Base-by-base conservation (phyloP, 306 rosid genomes). In the Prunus padus region DNA sequence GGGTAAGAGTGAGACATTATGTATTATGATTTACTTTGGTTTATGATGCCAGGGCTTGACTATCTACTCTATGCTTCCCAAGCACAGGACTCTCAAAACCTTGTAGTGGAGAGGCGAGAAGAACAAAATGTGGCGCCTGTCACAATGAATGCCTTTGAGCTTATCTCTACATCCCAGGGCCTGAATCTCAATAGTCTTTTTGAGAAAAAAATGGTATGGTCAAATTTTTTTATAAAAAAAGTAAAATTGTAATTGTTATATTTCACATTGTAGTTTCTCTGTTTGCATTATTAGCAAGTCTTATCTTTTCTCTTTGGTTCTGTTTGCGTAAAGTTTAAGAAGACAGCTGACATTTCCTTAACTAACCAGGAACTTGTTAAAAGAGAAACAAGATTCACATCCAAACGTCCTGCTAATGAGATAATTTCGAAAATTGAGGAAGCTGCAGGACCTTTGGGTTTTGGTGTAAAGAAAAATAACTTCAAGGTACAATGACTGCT, bases 81-180 rank as follows among this genome's bases (percentile, higher is more conserved):
- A 51, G 64, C 68, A 50, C 79, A 95, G 98, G 92, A 89, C 30
- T 77, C 88, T 18, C 55, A 79, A 75, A 87, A 82, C 82, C 90
- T 92, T 80, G 95, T 95, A 23, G 92, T 88, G 40, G 97, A 95
- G 87, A 82, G 83, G 83, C 87, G 87, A 68, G 96, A 89, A 69
- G 96, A 61, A 54, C 77, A 80, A 59, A 80, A 78, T 46, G 81
- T 47, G 70, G 86, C 91, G 2, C 98, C 98, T 25, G 86, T 82
- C 68, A 81, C 97, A 31, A 84, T 95, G 98, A 95, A 95, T 89
- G 98, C 98, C 3, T 95, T 95, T 79, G 98, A 95, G 85, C 95
- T 95, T 23, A 95, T 95, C 79, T 92, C 98, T 55, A 95, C 88
- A 46, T 95, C 98, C 51, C 96, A 87, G 72, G 98, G 98, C 67